Conservation (phyloP, 192 early-diverging fungal species). For the Backusella westeae region DNA sequence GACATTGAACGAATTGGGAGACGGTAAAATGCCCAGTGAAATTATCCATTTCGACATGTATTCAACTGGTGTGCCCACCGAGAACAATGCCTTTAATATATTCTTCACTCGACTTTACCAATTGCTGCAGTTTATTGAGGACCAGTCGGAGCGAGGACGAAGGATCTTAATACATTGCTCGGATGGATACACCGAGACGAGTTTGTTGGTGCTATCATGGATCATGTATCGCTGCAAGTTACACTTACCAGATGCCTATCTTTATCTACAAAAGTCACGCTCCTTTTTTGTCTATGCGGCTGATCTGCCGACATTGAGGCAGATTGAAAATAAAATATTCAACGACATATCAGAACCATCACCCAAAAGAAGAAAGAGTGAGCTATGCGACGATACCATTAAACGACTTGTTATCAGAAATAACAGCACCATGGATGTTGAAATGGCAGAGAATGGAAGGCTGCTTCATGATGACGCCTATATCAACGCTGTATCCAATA, state of each 20-base stretch:
- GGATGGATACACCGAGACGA: slow-evolving; percentile 59
- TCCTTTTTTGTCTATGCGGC: slow-evolving; percentile 59
- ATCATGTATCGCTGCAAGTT: slow-evolving; percentile 49
- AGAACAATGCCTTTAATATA: slow-evolving; percentile 20
- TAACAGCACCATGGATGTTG: neutral
- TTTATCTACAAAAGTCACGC: slow-evolving; percentile 47
- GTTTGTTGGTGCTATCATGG: slow-evolving; percentile 42
- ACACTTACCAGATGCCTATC: slow-evolving; percentile 49
- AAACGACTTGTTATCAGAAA: neutral
- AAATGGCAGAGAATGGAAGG: neutral
- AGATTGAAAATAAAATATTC: slow-evolving; percentile 39
- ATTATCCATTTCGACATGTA: slow-evolving; percentile 40
- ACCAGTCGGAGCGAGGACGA: slow-evolving; percentile 23
- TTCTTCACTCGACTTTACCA: slow-evolving; percentile 24
- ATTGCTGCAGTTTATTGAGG: slow-evolving; percentile 33
- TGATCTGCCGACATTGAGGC: slow-evolving; percentile 43
- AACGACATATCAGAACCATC: slow-evolving; percentile 27
- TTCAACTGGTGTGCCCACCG: slow-evolving; percentile 21
- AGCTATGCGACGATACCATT: neutral
- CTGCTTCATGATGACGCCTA: neutral
- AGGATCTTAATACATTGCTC: slow-evolving; percentile 54
- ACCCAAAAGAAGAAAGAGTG: slow-evolving; percentile 1
- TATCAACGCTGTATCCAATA: neutral
- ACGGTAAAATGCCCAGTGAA: slow-evolving; percentile 16
- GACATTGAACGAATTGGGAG: slow-evolving; percentile 27